Evolutionary conservation across 2,329 filamentous ascomycete genomes (phyloP).

Genomic region (Calonectria pteridis): DNA sequence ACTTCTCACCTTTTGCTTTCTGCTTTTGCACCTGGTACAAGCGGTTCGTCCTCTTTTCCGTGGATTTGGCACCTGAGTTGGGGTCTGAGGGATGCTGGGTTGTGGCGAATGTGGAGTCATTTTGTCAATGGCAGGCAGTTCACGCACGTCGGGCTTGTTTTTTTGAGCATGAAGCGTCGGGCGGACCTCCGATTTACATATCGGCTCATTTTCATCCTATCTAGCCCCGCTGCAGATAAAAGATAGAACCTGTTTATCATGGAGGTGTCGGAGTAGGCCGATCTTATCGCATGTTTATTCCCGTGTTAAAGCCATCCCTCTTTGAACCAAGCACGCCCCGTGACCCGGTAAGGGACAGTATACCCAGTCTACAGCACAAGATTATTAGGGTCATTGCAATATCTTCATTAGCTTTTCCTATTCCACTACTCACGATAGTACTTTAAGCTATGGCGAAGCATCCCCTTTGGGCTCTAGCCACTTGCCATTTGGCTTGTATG

Average conservation of each 20-base stretch:
- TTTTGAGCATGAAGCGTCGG: not conserved
- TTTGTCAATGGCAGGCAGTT: not conserved
- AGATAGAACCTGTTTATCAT: not conserved
- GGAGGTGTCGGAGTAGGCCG: not conserved
- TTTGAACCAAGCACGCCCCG: not conserved
- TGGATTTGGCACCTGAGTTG: not conserved
- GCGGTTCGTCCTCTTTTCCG: slow-evolving; percentile 3
- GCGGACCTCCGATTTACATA: slow-evolving; percentile 11
- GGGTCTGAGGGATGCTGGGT: not conserved
- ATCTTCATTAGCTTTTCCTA: no score
- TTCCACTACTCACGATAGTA: no score
- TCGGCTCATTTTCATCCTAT: not conserved
- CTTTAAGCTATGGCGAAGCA: not conserved
- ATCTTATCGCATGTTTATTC: not conserved
- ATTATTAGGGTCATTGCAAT: not conserved
- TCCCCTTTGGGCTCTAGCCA: not conserved
- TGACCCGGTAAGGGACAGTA: not conserved
- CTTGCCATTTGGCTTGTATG: not conserved
- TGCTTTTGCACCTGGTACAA: not conserved
- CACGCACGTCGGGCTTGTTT: not conserved
- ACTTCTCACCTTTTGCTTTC: not conserved
- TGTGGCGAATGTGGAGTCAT: not conserved
- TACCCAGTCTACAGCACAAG: not conserved
- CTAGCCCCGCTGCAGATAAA: not conserved
- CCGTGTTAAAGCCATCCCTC: not conserved